Evolutionary conservation across 139 green algal species (phyloP).

Genomic region (Chlorella sp.): DNA sequence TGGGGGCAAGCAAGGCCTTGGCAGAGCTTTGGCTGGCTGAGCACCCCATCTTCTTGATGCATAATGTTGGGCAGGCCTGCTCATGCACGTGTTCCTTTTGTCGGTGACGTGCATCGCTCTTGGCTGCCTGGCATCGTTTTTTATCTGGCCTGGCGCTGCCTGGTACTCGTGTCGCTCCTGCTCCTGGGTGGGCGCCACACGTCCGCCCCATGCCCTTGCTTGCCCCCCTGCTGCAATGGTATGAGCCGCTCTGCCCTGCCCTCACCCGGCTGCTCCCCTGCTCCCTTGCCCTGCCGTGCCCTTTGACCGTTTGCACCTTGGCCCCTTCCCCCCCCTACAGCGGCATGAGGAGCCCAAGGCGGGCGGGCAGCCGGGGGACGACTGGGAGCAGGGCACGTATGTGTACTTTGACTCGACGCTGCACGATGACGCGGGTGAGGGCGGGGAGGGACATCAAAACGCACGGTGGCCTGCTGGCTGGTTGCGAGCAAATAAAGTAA

Average conservation of each 20-base stretch:
- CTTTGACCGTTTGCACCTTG: neutral
- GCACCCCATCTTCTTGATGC: neutral
- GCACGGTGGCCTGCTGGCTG: too few species aligned
- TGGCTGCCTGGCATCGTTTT: neutral
- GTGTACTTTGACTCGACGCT: constrained; percentile 94
- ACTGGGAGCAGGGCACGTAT: constrained; percentile 92
- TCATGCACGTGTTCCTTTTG: too few species aligned
- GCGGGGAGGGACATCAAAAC: too few species aligned
- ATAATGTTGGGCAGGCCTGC: too few species aligned
- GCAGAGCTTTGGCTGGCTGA: neutral
- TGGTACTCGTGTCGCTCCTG: neutral
- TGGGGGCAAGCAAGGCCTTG: neutral
- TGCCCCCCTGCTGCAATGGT: too few species aligned
- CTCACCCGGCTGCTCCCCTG: neutral
- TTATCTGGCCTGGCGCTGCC: too few species aligned
- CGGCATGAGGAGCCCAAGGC: constrained; percentile 91
- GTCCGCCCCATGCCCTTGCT: too few species aligned
- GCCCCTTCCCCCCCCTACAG: constrained; percentile 50
- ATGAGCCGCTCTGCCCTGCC: neutral
- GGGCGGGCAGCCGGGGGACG: constrained; percentile 75
- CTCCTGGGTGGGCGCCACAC: too few species aligned
- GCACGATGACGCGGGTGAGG: constrained; percentile 73
- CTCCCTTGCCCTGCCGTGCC: neutral
- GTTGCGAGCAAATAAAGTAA: too few species aligned
- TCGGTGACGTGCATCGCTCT: neutral